A percentile compares a stretch with the other conserved stretches of the same genome.
Evolutionary conservation across 805 yeast species (phyloP).

Genomic region (Monosporozyma yasuniensis): DNA sequence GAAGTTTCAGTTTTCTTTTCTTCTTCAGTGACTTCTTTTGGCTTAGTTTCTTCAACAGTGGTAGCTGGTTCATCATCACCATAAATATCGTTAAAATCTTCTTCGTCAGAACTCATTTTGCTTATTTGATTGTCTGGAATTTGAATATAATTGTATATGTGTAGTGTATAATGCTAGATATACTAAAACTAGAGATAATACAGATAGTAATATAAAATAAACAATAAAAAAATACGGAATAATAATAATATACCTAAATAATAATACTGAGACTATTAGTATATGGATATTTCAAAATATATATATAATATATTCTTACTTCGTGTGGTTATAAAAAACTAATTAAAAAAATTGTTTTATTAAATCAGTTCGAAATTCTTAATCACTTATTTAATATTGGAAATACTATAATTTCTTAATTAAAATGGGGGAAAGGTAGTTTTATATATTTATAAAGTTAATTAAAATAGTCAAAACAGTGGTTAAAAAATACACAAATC

Average conservation of each 20-base stretch:
- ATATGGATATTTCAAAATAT: neutral
- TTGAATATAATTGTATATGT: slow-evolving; percentile 2
- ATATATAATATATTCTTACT: neutral
- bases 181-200: neutral
- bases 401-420: too few species aligned
- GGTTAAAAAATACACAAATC: too few species aligned
- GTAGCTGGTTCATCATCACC: slow-evolving; percentile 27
- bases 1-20: slow-evolving; percentile 2
- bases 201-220: neutral
- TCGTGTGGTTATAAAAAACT: neutral
- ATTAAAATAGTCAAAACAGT: too few species aligned
- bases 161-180: neutral
- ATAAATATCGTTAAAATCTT: slow-evolving; percentile 91
- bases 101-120: slow-evolving; percentile 73
- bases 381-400: neutral
- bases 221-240: neutral
- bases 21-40: slow-evolving; percentile 2
- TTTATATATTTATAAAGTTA: too few species aligned
- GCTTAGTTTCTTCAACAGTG: slow-evolving; percentile 8
- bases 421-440: too few species aligned
- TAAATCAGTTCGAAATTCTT: neutral
- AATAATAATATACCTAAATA: neutral
- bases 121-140: neutral
- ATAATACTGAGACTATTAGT: neutral
- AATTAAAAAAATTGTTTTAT: neutral